Conservation (phyloP, 2,329 filamentous ascomycete species). For the Colletotrichum sp. region DNA sequence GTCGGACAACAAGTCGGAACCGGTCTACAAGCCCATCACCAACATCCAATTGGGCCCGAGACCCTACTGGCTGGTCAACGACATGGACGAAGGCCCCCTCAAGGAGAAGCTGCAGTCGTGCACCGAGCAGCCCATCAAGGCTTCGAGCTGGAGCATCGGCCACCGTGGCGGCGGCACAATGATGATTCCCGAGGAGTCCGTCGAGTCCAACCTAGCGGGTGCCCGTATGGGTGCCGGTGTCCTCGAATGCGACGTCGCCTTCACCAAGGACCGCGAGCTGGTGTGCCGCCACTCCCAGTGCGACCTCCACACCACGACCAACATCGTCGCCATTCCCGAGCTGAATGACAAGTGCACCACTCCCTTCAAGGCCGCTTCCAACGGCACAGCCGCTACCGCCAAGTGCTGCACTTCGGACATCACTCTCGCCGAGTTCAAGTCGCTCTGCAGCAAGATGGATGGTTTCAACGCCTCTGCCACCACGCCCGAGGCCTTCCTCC, state of each 20-base stretch:
- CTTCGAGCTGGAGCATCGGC: constrained; percentile 62
- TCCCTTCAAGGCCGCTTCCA: constrained; percentile 63
- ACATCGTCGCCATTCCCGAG: constrained; percentile 66
- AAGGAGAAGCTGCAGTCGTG: constrained; percentile 66
- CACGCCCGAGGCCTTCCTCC: constrained; percentile 61
- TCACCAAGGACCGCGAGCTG: constrained; percentile 69
- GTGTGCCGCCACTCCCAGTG: constrained; percentile 73
- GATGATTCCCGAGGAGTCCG: constrained; percentile 69
- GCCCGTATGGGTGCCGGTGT: constrained; percentile 72
- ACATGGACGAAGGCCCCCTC: constrained; percentile 64
- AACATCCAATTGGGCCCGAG: constrained; percentile 66
- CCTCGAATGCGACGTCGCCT: constrained; percentile 71
- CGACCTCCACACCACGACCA: constrained; percentile 72
- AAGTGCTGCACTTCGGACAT: constrained; percentile 77
- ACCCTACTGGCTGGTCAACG: constrained; percentile 67
- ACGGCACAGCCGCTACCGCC: constrained; percentile 59
- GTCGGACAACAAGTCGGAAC: neutral
- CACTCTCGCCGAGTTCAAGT: constrained; percentile 70
- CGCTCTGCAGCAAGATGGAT: constrained; percentile 75
- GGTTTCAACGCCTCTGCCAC: constrained; percentile 63
- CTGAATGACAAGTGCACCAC: constrained; percentile 68
- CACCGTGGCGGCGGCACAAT: constrained; percentile 66
- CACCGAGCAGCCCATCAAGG: constrained; percentile 54
- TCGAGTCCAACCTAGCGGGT: constrained; percentile 64
- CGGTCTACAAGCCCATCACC: constrained; percentile 39